Evolutionary conservation across 768 basidiomycete genomes (phyloP).

Genomic region (Psilocybe azurescens): DNA sequence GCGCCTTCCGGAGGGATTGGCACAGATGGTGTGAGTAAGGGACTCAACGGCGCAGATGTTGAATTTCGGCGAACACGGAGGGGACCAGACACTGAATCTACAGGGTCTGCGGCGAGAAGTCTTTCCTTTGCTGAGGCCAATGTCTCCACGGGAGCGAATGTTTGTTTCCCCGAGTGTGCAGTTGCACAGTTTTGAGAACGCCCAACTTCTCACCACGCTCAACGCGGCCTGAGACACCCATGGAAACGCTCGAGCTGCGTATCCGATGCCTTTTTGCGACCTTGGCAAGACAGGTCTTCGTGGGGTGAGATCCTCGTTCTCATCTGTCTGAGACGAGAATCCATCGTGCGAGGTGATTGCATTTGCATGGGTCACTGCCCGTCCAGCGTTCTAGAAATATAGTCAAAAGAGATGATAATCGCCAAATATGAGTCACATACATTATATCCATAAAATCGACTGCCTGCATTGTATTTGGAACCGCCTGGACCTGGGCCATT

Average conservation of each 20-base stretch:
- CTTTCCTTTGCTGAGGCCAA: slow-evolving; percentile 25
- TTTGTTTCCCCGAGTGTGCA: slow-evolving; percentile 66
- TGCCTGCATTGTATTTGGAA: slow-evolving; percentile 73
- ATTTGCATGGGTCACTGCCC: slow-evolving; percentile 77
- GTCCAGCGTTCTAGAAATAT: slow-evolving; percentile 60
- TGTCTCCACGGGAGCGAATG: slow-evolving; percentile 45
- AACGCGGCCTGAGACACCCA: slow-evolving; percentile 44
- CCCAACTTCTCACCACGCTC: slow-evolving; percentile 52
- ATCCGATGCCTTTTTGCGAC: slow-evolving; percentile 41
- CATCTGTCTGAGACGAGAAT: slow-evolving; percentile 54
- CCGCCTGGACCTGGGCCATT: slow-evolving; percentile 73
- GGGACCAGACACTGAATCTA: slow-evolving; percentile 30
- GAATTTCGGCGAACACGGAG: slow-evolving; percentile 54
- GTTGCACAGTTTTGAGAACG: slow-evolving; percentile 67
- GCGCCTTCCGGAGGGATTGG: slow-evolving; percentile 19
- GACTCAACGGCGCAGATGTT: slow-evolving; percentile 38
- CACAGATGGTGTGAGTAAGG: slow-evolving; percentile 21
- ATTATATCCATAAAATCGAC: slow-evolving; percentile 74
- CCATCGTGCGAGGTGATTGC: slow-evolving; percentile 61
- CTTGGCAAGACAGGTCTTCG: slow-evolving; percentile 34
- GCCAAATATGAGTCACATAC: slow-evolving; percentile 36
- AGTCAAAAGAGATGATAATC: slow-evolving; percentile 5
- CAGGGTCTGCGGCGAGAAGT: slow-evolving; percentile 19
- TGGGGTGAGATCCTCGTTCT: slow-evolving; percentile 53
- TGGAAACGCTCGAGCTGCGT: slow-evolving; percentile 67